phyloP scores from a whole-genome alignment of 305 asterid genomes.

The Fraxinus platypoda region DNA sequence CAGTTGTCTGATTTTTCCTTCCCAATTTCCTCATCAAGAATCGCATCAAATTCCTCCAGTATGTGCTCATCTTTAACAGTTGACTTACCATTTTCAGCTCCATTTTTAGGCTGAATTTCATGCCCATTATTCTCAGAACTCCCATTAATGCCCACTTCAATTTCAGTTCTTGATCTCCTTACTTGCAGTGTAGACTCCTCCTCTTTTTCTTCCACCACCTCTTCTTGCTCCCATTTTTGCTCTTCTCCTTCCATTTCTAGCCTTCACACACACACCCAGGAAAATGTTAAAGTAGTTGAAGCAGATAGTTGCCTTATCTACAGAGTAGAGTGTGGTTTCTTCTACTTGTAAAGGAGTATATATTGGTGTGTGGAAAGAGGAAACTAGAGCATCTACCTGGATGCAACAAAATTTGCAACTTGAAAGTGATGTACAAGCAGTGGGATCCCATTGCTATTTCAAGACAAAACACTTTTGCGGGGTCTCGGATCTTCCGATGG shows the following conservation, averaged over 20 bases:
- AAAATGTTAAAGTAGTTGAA: background rate
- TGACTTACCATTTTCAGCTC: slow-evolving; percentile 13
- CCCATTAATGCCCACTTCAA: slow-evolving; percentile 1
- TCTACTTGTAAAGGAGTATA: background rate
- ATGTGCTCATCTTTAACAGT: slow-evolving; percentile 7
- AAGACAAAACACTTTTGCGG: background rate
- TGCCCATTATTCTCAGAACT: slow-evolving; percentile 14
- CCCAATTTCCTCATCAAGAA: background rate
- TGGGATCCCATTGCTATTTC: background rate
- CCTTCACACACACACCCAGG: slow-evolving; percentile 4
- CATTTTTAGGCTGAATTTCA: slow-evolving; percentile 14
- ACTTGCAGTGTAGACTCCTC: slow-evolving; percentile 34
- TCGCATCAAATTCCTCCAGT: background rate
- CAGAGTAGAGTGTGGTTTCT: background rate
- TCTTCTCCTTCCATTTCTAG: slow-evolving; percentile 52
- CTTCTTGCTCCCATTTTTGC: slow-evolving; percentile 38
- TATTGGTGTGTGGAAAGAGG: background rate
- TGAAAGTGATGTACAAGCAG: background rate
- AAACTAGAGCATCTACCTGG: background rate
- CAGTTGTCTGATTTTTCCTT: slow-evolving; percentile 11
- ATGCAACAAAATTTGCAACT: background rate
- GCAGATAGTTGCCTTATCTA: background rate
- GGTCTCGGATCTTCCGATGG: background rate
- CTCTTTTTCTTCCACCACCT: slow-evolving; percentile 36
- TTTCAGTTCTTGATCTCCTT: slow-evolving; percentile 27